Conservation (phyloP, 331 rosid genomes). For the Cydonia oblonga region DNA sequence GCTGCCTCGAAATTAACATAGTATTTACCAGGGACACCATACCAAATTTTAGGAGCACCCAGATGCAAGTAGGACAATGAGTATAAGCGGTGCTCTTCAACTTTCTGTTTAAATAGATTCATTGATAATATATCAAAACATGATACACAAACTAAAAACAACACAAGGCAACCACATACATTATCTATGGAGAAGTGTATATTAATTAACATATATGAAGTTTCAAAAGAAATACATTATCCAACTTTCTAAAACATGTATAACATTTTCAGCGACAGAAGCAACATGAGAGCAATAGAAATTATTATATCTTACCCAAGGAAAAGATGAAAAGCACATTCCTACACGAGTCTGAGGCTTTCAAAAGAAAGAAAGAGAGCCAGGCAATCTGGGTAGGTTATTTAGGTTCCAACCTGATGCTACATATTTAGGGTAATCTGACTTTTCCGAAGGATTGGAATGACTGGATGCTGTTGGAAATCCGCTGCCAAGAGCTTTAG, state of each 20-base stretch:
- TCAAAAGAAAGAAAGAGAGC: conserved; percentile 83
- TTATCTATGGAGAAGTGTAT: too few species aligned
- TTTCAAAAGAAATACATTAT: background rate
- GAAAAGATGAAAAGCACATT: conserved; percentile 71
- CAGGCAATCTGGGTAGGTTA: conserved; percentile 32
- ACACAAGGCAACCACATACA: background rate
- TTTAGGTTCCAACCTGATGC: conserved; percentile 81
- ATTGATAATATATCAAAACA: background rate
- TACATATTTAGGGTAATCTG: conserved; percentile 28
- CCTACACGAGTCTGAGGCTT: conserved; percentile 55
- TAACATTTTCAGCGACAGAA: background rate
- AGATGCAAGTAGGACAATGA: conserved; percentile 52
- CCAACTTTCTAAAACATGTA: background rate
- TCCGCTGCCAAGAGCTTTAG: conserved; percentile 50
- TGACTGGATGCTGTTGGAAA: conserved; percentile 37
- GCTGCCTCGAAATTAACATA: conserved; percentile 34
- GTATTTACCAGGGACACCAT: conserved; percentile 52
- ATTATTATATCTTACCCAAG: conserved; percentile 52
- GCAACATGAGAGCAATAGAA: background rate
- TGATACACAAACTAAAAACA: background rate
- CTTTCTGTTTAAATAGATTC: conserved; percentile 36
- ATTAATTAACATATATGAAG: too few species aligned
- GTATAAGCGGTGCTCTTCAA: conserved; percentile 75
- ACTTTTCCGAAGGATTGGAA: conserved; percentile 19
- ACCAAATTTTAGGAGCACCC: conserved; percentile 82